Evolutionary conservation across 768 basidiomycete species (phyloP).

Genomic region (Hypholoma fasciculare): DNA sequence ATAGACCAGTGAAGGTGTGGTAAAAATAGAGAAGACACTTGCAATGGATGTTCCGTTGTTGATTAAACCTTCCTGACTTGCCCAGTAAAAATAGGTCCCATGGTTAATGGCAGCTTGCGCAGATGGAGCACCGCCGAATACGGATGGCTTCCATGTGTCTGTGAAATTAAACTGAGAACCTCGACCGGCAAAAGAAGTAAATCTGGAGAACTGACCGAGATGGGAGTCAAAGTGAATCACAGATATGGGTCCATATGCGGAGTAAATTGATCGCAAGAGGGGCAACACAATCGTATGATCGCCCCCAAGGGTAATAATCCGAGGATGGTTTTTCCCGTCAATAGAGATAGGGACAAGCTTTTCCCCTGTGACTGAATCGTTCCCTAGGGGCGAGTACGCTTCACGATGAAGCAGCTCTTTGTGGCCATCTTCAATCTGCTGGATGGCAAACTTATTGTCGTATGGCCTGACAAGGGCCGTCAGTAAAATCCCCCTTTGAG

Average conservation of each 20-base stretch:
- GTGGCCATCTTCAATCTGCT: conserved; percentile 75
- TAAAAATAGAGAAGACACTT: conserved; percentile 48
- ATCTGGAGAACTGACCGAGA: conserved; percentile 32
- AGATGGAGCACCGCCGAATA: conserved; percentile 75
- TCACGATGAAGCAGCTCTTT: conserved; percentile 66
- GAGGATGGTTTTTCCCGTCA: conserved; percentile 77
- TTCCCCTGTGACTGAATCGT: conserved; percentile 60
- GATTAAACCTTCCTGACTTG: conserved; percentile 79
- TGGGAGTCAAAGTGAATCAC: conserved; percentile 90
- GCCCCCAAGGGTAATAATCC: conserved; percentile 82
- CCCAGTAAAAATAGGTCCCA: conserved; percentile 91
- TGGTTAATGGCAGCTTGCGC: conserved; percentile 79
- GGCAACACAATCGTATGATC: conserved; percentile 82
- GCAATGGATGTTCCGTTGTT: conserved; percentile 79
- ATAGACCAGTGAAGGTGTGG: conserved; percentile 17
- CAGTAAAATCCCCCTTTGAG: background rate
- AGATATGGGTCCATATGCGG: conserved; percentile 76
- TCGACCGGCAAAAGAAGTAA: background rate
- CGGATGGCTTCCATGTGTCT: conserved; percentile 77
- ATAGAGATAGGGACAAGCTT: conserved; percentile 56
- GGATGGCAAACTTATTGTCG: conserved; percentile 70
- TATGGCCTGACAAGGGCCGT: conserved; percentile 48
- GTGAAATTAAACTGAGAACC: background rate
- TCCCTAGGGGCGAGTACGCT: conserved; percentile 61
- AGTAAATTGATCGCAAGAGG: conserved; percentile 66